Evolutionary conservation across 345 rosid species (phyloP), one percentile per base, ranked within the genome.

Genomic region (Bruguiera gymnorhiza): DNA sequence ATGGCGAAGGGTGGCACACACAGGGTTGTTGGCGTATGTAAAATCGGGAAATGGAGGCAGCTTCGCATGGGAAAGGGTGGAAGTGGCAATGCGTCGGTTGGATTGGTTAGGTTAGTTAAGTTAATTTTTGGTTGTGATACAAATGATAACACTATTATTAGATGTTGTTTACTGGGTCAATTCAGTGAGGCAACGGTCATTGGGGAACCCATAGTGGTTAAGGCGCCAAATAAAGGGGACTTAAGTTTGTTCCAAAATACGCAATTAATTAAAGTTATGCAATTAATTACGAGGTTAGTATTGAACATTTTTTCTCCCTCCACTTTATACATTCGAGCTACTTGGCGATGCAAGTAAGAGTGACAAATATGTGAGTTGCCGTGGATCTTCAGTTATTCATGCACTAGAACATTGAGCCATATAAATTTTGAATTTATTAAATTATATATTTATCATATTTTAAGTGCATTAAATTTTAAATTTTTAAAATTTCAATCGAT

Each of bases 1-100:
- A 79, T 60, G 89, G 67, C 74, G 80, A 80, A 80, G 78, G 69
- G 81, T 23, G 55, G 67, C 6, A 48, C 27, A 66, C 63, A 68
- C 62, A 8, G 39, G 62, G 50, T 26, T 2, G 70, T 34, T 6
- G 57, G 68, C 19, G 69, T 67, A 20, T 8, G 61, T 63, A 58
- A 27, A 63, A 63, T 36, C 6, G 50, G 27, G 30, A 50, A 55
- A 6, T 31, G 51, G 36, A 57, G 36, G 48, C 15, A 23, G 34
- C 1, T 48, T 59, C 58, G 70, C 58, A 73, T 65, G 53, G 60
- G 60, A 62, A 19, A 66, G 24, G 71, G 48, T 48, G 66, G 32
- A 15, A 21, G 64, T 29, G 70, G 60, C 75, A 46, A 46, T 58
- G 52, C 58, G 65, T 43, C 39, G 46, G 30, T 61, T 61, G 65